Percentiles rank a stretch among this genome's conserved stretches.
Conservation (phyloP, 345 rosid species). For the Citrus cavaleriei region DNA sequence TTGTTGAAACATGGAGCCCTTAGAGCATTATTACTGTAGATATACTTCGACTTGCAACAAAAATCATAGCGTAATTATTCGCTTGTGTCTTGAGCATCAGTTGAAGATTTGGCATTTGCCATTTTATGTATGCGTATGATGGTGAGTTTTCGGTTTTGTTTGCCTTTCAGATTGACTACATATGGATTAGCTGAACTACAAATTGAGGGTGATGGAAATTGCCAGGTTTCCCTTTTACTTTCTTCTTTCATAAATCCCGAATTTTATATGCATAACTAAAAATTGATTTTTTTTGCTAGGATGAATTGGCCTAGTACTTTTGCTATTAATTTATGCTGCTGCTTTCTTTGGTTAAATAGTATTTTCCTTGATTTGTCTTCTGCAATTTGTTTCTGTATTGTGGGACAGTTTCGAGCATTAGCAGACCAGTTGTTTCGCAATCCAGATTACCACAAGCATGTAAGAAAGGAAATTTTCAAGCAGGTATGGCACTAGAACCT, state of each 20-base stretch:
- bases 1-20: not conserved
- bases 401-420: constrained; percentile 79
- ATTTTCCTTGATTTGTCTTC: not conserved
- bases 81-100: not conserved
- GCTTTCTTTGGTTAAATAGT: not conserved
- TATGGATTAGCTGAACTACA: constrained; percentile 83
- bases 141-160: constrained; percentile 6
- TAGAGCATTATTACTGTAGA: not conserved
- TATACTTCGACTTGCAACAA: too few relatives aligned
- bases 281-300: not conserved
- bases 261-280: not conserved
- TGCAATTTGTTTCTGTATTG: constrained; percentile 5
- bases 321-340: not conserved
- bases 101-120: constrained; percentile 1
- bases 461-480: constrained; percentile 73
- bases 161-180: constrained; percentile 59
- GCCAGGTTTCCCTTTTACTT: constrained; percentile 56
- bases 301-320: not conserved
- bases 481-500: constrained; percentile 49
- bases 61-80: not conserved
- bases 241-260: not conserved
- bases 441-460: constrained; percentile 78
- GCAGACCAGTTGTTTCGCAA: constrained; percentile 88
- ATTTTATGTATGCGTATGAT: not conserved
- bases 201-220: constrained; percentile 95